Evolutionary conservation across 2,329 filamentous ascomycete species (phyloP).

Genomic region (Fusarium tupiense): DNA sequence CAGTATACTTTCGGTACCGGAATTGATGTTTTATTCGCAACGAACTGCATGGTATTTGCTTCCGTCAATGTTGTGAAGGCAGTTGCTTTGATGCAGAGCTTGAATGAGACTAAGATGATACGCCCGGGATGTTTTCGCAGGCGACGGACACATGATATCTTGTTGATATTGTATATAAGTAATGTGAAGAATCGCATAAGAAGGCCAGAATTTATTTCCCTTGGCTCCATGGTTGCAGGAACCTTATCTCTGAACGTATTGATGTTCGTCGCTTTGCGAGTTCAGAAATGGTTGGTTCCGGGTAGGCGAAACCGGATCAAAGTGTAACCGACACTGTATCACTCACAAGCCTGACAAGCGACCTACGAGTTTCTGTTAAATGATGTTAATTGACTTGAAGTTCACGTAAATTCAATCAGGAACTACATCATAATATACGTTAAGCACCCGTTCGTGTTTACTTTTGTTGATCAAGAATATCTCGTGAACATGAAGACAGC

Average conservation of each 20-base stretch:
- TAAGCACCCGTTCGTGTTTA: background rate
- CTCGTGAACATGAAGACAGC: background rate
- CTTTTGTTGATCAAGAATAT: accelerated
- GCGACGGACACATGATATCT: accelerated
- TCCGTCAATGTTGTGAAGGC: constrained; percentile 5
- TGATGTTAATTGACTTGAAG: accelerated
- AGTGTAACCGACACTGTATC: background rate
- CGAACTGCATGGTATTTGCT: constrained; percentile 19
- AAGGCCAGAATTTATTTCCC: background rate
- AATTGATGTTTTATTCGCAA: constrained; percentile 19
- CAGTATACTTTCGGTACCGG: constrained; percentile 15
- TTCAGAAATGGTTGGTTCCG: background rate
- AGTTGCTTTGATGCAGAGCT: background rate
- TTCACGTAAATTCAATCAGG: accelerated
- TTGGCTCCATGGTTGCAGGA: background rate
- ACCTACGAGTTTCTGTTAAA: background rate
- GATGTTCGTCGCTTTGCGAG: background rate
- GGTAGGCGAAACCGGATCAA: background rate
- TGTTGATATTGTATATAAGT: accelerated
- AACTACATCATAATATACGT: too few species aligned
- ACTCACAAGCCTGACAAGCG: background rate
- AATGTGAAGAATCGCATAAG: accelerated
- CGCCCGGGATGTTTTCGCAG: background rate
- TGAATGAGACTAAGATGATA: background rate
- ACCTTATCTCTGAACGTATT: accelerated